Evolutionary conservation across 2,329 filamentous ascomycete genomes (phyloP).

Genomic region (Pseudogymnoascus sp.): DNA sequence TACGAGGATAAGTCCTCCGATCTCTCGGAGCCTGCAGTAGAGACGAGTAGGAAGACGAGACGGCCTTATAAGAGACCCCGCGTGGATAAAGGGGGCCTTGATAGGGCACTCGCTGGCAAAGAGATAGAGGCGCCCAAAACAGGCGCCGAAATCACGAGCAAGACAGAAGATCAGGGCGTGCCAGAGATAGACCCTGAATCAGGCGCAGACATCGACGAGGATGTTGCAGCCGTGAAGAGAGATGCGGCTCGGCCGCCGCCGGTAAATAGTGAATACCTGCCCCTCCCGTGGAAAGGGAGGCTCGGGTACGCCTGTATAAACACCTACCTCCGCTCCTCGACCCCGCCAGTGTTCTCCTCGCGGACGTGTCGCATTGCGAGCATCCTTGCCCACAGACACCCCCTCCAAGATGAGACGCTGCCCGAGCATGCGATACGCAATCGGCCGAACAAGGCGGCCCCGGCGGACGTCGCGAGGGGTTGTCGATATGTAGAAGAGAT

Average conservation of each 20-base stretch:
- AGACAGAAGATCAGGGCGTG: conserved; percentile 56
- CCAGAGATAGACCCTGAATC: conserved; percentile 32
- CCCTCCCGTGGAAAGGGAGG: conserved; percentile 82
- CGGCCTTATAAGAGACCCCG: background rate
- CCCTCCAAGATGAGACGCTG: conserved; percentile 63
- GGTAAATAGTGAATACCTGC: conserved; percentile 74
- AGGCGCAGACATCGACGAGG: conserved; percentile 15
- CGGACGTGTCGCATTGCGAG: conserved; percentile 85
- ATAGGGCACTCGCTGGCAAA: background rate
- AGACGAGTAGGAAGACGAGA: background rate
- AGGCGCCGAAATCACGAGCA: background rate
- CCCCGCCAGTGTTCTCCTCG: conserved; percentile 80
- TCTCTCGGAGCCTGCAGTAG: background rate
- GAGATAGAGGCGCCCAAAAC: background rate
- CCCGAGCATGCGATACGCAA: conserved; percentile 81
- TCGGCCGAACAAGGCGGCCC: conserved; percentile 64
- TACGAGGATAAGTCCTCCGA: background rate
- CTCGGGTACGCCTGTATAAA: conserved; percentile 89
- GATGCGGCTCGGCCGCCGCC: conserved; percentile 48
- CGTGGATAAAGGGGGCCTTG: background rate
- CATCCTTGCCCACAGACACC: conserved; percentile 81
- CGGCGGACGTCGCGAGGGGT: conserved; percentile 58
- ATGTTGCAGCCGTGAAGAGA: conserved; percentile 22
- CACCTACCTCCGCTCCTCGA: conserved; percentile 77
- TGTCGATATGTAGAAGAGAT: conserved; percentile 66